Conservation (phyloP, 1,284 basidiomycete species). For the Sanguinoderma infundibulare region DNA sequence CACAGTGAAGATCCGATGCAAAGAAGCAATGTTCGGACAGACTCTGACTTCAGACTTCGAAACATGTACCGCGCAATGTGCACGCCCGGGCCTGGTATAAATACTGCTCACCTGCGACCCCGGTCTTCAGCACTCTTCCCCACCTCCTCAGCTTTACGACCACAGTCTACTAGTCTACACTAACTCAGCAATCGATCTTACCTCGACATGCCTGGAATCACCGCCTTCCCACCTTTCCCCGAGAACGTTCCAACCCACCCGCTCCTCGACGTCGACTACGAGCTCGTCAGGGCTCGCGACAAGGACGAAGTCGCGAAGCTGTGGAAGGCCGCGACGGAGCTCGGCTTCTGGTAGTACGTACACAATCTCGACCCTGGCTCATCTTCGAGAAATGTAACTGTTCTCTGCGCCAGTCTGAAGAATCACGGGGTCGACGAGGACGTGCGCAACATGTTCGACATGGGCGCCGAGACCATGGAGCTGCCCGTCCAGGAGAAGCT, state of each 20-base stretch:
- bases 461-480: not conserved
- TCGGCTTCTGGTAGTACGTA: slow-evolving; percentile 20
- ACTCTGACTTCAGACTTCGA: too few species aligned
- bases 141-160: not conserved
- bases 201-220: slow-evolving; percentile 3
- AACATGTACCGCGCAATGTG: too few species aligned
- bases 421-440: slow-evolving; percentile 36
- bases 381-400: slow-evolving; percentile 7
- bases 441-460: slow-evolving; percentile 23
- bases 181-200: not conserved
- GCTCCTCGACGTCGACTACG: slow-evolving; percentile 36
- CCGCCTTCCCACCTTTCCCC: slow-evolving; percentile 14
- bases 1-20: too few species aligned
- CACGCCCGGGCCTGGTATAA: too few species aligned
- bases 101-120: not conserved
- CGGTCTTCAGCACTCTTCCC: not conserved
- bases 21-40: too few species aligned
- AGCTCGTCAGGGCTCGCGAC: slow-evolving; percentile 28
- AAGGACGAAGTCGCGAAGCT: slow-evolving; percentile 30
- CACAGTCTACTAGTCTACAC: too few species aligned
- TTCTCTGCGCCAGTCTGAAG: slow-evolving; percentile 26
- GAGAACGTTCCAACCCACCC: not conserved
- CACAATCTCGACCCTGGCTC: slow-evolving; percentile 13
- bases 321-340: slow-evolving; percentile 32
- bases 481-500: slow-evolving; percentile 14